Percentiles rank a stretch among this genome's conserved stretches.
These are phyloP conservation scores for Skeletonema potamos DNA, from an alignment of 108 stramenopile genomes.

Conservation along the genomic window DNA sequence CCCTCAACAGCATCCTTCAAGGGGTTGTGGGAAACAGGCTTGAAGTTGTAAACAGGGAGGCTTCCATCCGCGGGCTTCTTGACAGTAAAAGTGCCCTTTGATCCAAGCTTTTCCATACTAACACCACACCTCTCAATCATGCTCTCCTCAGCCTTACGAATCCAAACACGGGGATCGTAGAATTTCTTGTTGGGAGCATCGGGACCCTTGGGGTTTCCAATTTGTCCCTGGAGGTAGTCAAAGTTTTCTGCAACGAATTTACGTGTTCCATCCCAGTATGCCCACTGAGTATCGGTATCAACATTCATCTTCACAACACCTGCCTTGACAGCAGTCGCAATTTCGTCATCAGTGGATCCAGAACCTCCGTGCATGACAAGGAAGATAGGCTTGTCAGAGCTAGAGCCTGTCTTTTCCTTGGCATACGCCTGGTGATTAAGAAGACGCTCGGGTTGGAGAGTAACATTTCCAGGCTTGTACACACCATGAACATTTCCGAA, in stretches of 20 bases:
- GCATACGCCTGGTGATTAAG: conserved; percentile 86
- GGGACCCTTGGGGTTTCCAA: conserved; percentile 94
- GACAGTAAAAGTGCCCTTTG: conserved; percentile 62
- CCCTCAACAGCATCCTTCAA: conserved; percentile 22
- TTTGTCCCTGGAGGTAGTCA: conserved; percentile 92
- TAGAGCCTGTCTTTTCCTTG: conserved; percentile 71
- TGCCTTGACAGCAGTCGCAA: conserved; percentile 78
- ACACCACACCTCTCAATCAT: conserved; percentile 83
- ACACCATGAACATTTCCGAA: conserved; percentile 98
- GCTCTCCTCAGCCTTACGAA: conserved; percentile 95
- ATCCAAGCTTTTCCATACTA: conserved; percentile 84
- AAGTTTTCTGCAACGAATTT: conserved; percentile 78
- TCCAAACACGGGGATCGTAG: conserved; percentile 97
- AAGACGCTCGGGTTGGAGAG: conserved; percentile 84
- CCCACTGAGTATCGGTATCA: conserved; percentile 98
- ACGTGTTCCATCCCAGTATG: conserved; percentile 92
- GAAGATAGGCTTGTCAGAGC: conserved; percentile 80
- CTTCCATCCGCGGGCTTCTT: conserved; percentile 19
- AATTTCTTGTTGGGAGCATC: conserved; percentile 99
- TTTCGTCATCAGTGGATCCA: conserved; percentile 93
- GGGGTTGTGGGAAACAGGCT: conserved; percentile 26
- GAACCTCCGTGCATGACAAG: conserved; percentile 99
- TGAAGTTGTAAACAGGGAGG: conserved; percentile 38
- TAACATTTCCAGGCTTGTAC: conserved; percentile 97
- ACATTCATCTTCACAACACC: conserved; percentile 99